These are phyloP conservation scores for Solanum neorickii DNA, from an alignment of 257 asterid genomes.

Conservation along the genomic window DNA sequence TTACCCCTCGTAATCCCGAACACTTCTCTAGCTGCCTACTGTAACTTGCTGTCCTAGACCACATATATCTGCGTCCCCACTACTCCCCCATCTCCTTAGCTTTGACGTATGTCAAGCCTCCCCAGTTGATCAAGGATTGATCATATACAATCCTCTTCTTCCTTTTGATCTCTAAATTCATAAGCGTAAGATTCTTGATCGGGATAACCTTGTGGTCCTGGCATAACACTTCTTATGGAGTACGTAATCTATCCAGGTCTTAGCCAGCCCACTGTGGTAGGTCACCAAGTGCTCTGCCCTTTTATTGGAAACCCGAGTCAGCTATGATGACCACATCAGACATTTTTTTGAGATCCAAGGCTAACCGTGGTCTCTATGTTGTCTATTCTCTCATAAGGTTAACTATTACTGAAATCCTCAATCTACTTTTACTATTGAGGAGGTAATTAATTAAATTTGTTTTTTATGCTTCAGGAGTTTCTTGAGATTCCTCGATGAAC, in stretches of 20 bases:
- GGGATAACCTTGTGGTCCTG: background rate
- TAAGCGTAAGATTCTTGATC: background rate
- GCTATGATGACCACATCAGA: background rate
- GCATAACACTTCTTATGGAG: background rate
- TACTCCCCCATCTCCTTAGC: background rate
- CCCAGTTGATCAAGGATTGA: background rate
- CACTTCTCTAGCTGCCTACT: background rate
- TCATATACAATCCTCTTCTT: background rate
- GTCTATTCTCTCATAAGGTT: background rate
- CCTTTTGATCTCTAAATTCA: background rate
- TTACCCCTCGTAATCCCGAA: background rate
- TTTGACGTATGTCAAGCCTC: background rate
- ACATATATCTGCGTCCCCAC: background rate
- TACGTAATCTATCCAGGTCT: background rate
- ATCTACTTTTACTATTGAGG: background rate
- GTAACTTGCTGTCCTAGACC: background rate
- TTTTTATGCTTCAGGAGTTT: constrained; percentile 54
- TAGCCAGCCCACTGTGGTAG: background rate
- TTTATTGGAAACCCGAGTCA: background rate
- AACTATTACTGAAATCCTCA: background rate
- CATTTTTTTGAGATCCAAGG: background rate
- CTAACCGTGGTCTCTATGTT: background rate
- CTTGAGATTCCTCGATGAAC: constrained; percentile 78
- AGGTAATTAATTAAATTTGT: background rate
- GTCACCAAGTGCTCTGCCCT: background rate